A percentile compares a stretch with the other conserved stretches of the same genome.
Evolutionary conservation across 306 rosid species (phyloP).

Genomic region (Mimosa bimucronata): DNA sequence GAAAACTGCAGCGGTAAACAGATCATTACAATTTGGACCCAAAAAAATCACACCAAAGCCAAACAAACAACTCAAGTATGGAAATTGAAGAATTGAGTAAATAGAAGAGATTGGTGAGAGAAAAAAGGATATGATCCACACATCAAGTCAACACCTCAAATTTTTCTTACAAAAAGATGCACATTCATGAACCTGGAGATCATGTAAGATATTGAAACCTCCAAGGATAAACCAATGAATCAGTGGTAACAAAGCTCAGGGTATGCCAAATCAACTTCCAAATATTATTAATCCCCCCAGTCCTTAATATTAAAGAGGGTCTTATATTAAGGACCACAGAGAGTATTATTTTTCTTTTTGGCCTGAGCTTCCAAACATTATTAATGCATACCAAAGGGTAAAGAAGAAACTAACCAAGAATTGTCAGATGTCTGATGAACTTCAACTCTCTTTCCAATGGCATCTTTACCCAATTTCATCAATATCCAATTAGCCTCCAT

Average conservation of each 20-base stretch:
- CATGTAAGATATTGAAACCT: background rate
- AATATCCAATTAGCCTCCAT: conserved; percentile 97
- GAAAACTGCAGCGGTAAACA: background rate
- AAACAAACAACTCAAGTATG: conserved; percentile 2
- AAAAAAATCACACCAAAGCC: background rate
- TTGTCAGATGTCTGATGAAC: conserved; percentile 84
- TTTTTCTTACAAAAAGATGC: background rate
- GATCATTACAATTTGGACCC: background rate
- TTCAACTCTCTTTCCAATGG: conserved; percentile 97
- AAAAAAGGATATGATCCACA: background rate
- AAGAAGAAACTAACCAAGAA: conserved; percentile 70
- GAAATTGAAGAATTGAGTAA: conserved; percentile 10
- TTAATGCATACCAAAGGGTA: conserved; percentile 11
- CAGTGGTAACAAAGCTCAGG: background rate
- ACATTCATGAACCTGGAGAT: conserved; percentile 4
- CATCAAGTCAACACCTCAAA: background rate
- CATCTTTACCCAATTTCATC: conserved; percentile 92
- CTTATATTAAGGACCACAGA: too few species aligned
- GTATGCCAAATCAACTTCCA: background rate
- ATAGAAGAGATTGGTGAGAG: background rate
- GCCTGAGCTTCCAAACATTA: background rate
- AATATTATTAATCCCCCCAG: background rate
- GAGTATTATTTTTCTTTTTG: background rate
- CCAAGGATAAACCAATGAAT: conserved; percentile 2
- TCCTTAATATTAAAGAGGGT: too few species aligned